Base-by-base conservation (phyloP, 768 basidiomycete species). In the Hemileccinum impolitum region DNA sequence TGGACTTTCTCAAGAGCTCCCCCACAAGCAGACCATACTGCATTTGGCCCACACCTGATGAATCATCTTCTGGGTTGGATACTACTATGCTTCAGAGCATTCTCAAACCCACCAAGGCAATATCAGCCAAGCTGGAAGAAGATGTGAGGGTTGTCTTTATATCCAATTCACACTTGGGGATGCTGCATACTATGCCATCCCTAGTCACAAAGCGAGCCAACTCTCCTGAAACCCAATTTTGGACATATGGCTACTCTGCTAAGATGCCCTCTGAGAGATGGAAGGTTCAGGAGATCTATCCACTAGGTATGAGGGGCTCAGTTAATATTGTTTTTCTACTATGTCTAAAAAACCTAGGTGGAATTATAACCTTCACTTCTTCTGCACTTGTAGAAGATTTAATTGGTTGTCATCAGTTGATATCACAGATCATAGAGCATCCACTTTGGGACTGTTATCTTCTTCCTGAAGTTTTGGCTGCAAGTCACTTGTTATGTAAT, bases 391-490 rank as follows among this genome's bases (percentile, higher is more conserved):
- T 75, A 12, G 74, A 78, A 31, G 74, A 84, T 58, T 78, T 80
- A 6, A 44, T 72, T 31, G 78, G 73, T 13, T 65, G 80, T 11
- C 64, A 71, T 36, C 61, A 77, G 14, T 66, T 75, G 10, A 79
- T 90, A 36, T 66, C 62, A 18, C 70, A 78, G 56, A 64, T 86
- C 13, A 64, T 71, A 47, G 70, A 75, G 35, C 87, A 90, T 57
- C 83, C 81, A 19, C 59, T 84, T 15, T 91, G 87, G 87, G 69
- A 70, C 11, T 80, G 80, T 45, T 90, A 84, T 60, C 70, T 91
- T 19, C 60, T 82, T 7, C 87, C 89, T 8, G 73, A 77, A 45
- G 80, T 79, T 15, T 65, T 91, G 25, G 86, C 83, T 46, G 68
- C 81, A 8, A 49, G 50, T 26, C 50, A 64, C 21, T 7, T 45